Evolutionary conservation across 805 yeast species (phyloP), one percentile per base, ranked within the genome.

Genomic region (Kodamaea jinghongensis): DNA sequence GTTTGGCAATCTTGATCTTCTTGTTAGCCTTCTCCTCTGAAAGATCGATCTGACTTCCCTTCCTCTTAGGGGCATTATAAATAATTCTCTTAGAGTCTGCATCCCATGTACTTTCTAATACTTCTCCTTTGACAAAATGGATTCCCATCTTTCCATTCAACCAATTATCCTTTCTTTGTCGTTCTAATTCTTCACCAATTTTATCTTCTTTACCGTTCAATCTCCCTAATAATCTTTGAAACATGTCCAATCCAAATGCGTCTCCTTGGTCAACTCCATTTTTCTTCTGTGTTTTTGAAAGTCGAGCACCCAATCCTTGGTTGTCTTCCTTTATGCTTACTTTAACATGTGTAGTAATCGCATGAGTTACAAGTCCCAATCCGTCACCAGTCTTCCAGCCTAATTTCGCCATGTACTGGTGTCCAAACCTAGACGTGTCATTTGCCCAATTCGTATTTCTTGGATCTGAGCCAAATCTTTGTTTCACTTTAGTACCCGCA

Each of bases 341-440:
- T 55, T 85, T 89, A 31, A 91, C 85, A 56, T 93, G 96, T 2
- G 88, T 67, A 0, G 88, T 86, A 31, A 78, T 73, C 3, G 93
- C 81, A 54, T 81, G 78, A 13, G 61, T 60, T 1, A 76, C 81
- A 36, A 77, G 58, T 2, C 99, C 99, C 14, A 91, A 72, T 6
- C 98, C 98, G 46, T 70, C 67, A 13, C 99, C 99, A 2, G 95
- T 96, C 38, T 70, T 74, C 99, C 99, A 91, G 12, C 99, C 99
- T 56, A 82, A 68, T 49, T 78, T 82, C 46, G 79, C 79, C 44
- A 91, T 61, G 60, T 89, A 89, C 53, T 83, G 78, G 58, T 86
- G 96, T 0, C 99, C 99, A 55, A 91, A 91, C 37, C 96, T 66
- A 3, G 71, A 69, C 0, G 83, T 79, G 52, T 87, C 86, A 55